Base-by-base conservation (phyloP, 257 asterid genomes). In the Solanum commersonii region DNA sequence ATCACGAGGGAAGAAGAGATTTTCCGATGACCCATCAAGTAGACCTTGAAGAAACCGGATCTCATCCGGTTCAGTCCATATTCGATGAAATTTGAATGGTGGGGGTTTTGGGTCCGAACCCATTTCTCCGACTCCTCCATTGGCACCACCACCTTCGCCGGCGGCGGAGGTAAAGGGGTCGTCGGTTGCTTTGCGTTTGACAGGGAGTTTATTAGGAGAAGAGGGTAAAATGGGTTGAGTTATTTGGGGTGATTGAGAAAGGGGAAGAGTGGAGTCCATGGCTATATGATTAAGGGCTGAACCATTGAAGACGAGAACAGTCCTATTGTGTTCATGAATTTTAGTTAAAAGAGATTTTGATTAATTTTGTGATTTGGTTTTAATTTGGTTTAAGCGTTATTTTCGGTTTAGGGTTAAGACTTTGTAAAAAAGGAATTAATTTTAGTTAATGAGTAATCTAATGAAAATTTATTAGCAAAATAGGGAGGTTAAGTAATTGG, bases 21-120 rank as follows among this genome's bases (percentile, higher is more conserved):
- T 90, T 18, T 89, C 90, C 25, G 91, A 89, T 46, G 92, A 18
- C 27, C 89, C 92, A 52, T 93, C 92, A 86, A 95, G 88, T 3
- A 96, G 92, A 86, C 95, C 96, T 88, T 92, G 95, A 29, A 95
- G 79, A 88, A 96, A 95, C 29, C 96, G 96, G 94, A 95, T 94
- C 95, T 96, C 98, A 91, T 96, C 98, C 70, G 95, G 94, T 33
- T 96, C 98, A 85, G 96, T 95, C 98, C 98, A 95, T 88, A 96
- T 95, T 35, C 98, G 91, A 74, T 95, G 98, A 92, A 92, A 95
- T 84, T 96, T 95, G 92, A 94, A 94, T 38, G 96, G 95, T 35
- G 98, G 96, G 29, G 89, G 88, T 35, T 90, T 87, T 18, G 76
- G 87, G 86, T 38, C 83, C 4, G 90, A 27, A 29, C 73, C 71